A percentile compares a stretch with the other conserved stretches of the same genome.
Conservation (phyloP, 2,329 filamentous ascomycete species). For the Calonectria crousiana region DNA sequence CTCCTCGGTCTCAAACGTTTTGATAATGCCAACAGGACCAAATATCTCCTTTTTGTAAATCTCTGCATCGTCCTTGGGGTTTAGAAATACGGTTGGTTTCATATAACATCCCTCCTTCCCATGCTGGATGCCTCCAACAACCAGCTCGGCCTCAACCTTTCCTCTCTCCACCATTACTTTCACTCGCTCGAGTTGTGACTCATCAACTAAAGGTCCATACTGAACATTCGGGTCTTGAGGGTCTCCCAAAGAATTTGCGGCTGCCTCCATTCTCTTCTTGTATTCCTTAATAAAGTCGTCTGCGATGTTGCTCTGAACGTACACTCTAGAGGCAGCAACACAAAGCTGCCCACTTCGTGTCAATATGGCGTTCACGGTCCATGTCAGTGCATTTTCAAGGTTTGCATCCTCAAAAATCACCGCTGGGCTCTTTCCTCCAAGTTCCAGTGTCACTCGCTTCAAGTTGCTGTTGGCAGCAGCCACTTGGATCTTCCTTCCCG, state of each 20-base stretch:
- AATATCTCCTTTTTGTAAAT: slow-evolving; percentile 25
- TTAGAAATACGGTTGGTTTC: slow-evolving; percentile 25
- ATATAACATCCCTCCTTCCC: slow-evolving; percentile 24
- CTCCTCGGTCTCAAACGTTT: slow-evolving; percentile 27
- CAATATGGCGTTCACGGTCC: slow-evolving; percentile 26
- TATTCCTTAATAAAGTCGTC: slow-evolving; percentile 25
- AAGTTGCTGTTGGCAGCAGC: slow-evolving; percentile 62
- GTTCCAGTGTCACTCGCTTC: slow-evolving; percentile 71
- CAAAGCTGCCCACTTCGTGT: slow-evolving; percentile 27
- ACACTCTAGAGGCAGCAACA: slow-evolving; percentile 20
- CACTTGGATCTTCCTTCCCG: slow-evolving; percentile 70
- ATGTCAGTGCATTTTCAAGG: slow-evolving; percentile 27
- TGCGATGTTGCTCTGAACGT: slow-evolving; percentile 22
- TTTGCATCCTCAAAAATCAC: slow-evolving; percentile 70
- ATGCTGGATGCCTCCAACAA: slow-evolving; percentile 23
- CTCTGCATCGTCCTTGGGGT: slow-evolving; percentile 19
- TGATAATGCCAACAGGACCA: slow-evolving; percentile 26
- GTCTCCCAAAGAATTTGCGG: slow-evolving; percentile 17
- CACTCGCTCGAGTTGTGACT: slow-evolving; percentile 19
- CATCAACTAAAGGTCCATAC: slow-evolving; percentile 22
- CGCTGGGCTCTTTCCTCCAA: slow-evolving; percentile 71
- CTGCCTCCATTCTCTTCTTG: slow-evolving; percentile 21
- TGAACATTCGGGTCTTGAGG: slow-evolving; percentile 21
- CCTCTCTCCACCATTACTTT: slow-evolving; percentile 20
- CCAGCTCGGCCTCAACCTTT: slow-evolving; percentile 17